Base-by-base conservation (phyloP, 805 yeast species). In the Scheffersomyces stipitis region DNA sequence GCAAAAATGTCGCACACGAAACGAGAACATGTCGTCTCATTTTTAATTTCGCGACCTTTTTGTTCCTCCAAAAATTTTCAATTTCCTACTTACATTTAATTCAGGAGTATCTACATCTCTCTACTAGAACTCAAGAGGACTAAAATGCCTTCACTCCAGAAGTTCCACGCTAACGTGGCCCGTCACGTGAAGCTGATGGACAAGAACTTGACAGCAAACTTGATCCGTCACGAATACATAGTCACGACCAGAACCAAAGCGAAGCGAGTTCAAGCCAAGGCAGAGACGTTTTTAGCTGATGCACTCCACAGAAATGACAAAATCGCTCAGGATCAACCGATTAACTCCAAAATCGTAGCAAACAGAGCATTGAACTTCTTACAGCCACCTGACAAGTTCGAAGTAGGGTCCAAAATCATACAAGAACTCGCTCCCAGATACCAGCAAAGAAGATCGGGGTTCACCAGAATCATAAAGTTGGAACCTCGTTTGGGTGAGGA, bases 401-500 rank as follows among this genome's bases (percentile, higher is more conserved):
- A 55, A 28, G 46, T 55, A 12, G 60, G 59, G 3, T 32, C 86
- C n/a, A 86, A 84, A 54, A 64, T 93, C 30, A 68, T 83, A 41
- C 74, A 71, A 13, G 87, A 77, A 28, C 68, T 90, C 28, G 76
- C 79, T 3, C 70, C 76, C 28, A 71, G 95, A 39, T 90, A 85
- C 54, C 52, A 66, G 3, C 52, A 62, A 16, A 76, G 96, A 64
- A 55, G 62, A 1, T 86, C 88, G 43, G 97, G 97, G 1, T 91
- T 83, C 66, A 88, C 97, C 3, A 78, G 98, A 48, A 78, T 91
- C 36, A 65, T 89, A 44, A 81, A 77, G 49, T 68, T 93, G 42
- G 98, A 93, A 60, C 88, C 90, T 13, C 74, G 98, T 47, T 61
- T 83, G 31, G 90, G 93, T 38, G 71, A 67, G 42, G 99, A 93